phyloP scores from a whole-genome alignment of 1,139 yeast species.

The Debaryomyces sp. region DNA sequence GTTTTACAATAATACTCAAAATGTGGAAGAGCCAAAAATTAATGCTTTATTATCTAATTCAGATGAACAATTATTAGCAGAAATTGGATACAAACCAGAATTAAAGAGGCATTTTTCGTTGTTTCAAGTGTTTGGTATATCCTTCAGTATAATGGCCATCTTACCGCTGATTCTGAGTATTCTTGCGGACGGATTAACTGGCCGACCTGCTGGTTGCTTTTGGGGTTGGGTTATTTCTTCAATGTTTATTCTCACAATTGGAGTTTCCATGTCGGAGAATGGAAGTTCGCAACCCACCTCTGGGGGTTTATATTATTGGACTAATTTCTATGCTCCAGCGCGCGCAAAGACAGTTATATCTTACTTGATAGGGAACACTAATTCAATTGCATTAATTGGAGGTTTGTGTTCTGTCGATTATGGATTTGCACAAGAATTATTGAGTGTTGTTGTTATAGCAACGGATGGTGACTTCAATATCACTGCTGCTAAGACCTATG shows the following conservation, averaged over 20 bases:
- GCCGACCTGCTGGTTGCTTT: conserved; percentile 50
- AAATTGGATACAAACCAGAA: conserved; percentile 58
- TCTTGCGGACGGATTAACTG: conserved; percentile 38
- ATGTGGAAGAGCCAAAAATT: conserved; percentile 25
- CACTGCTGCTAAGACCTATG: conserved; percentile 35
- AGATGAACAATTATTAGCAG: conserved; percentile 48
- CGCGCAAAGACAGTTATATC: conserved; percentile 34
- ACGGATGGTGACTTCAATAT: conserved; percentile 34
- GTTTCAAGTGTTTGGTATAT: conserved; percentile 54
- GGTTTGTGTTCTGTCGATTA: conserved; percentile 43
- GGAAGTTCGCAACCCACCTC: conserved; percentile 74
- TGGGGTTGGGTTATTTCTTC: conserved; percentile 76
- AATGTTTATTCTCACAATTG: conserved; percentile 59
- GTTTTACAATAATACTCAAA: conserved; percentile 28
- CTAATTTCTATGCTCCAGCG: conserved; percentile 44
- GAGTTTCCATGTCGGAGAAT: conserved; percentile 64
- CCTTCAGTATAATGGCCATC: conserved; percentile 56
- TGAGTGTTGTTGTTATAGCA: conserved; percentile 37
- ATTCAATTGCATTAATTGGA: conserved; percentile 38
- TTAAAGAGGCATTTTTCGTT: conserved; percentile 50
- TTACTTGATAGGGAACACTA: conserved; percentile 43
- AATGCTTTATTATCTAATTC: conserved; percentile 17
- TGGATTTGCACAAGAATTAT: conserved; percentile 39
- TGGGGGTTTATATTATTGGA: conserved; percentile 69
- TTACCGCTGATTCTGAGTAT: conserved; percentile 49